phyloP scores from a whole-genome alignment of 2,329 filamentous ascomycete genomes.

The Diaporthe sp. region DNA sequence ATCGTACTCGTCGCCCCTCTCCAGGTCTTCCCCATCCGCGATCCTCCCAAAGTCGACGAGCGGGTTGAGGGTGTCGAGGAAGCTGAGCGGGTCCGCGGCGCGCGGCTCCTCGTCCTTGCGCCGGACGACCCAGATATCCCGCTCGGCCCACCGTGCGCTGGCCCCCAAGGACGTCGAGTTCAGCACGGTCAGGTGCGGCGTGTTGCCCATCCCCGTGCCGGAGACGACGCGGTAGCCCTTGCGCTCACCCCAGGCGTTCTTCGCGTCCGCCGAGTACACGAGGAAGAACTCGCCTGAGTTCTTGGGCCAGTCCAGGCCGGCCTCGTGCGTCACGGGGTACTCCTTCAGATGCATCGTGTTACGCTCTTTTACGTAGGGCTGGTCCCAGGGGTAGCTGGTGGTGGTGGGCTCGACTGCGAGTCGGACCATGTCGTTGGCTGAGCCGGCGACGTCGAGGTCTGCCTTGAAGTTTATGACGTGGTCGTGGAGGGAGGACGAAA shows the following conservation, averaged over 20 bases:
- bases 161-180: constrained; percentile 53
- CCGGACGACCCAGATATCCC: constrained; percentile 56
- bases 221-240: constrained; percentile 60
- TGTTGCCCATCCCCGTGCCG: constrained; percentile 47
- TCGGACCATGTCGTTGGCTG: constrained; percentile 51
- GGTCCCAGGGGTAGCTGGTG: constrained; percentile 42
- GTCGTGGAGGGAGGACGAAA: constrained; percentile 54
- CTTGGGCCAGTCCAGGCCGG: constrained; percentile 48
- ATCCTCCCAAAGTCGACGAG: constrained; percentile 57
- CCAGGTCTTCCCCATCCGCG: constrained; percentile 51
- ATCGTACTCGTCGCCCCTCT: constrained; percentile 46
- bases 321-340: constrained; percentile 33
- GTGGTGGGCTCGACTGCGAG: constrained; percentile 52
- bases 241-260: constrained; percentile 57
- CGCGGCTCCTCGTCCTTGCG: constrained; percentile 61
- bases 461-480: constrained; percentile 58
- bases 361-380: constrained; percentile 38
- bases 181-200: constrained; percentile 44
- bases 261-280: constrained; percentile 50
- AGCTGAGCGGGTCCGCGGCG: constrained; percentile 54
- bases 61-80: constrained; percentile 53
- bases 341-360: constrained; percentile 41
- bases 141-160: constrained; percentile 41
- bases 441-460: constrained; percentile 55
- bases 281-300: constrained; percentile 56